These are phyloP conservation scores for Trametes coccinea DNA, from an alignment of 768 basidiomycete genomes.

Conservation along the genomic window DNA sequence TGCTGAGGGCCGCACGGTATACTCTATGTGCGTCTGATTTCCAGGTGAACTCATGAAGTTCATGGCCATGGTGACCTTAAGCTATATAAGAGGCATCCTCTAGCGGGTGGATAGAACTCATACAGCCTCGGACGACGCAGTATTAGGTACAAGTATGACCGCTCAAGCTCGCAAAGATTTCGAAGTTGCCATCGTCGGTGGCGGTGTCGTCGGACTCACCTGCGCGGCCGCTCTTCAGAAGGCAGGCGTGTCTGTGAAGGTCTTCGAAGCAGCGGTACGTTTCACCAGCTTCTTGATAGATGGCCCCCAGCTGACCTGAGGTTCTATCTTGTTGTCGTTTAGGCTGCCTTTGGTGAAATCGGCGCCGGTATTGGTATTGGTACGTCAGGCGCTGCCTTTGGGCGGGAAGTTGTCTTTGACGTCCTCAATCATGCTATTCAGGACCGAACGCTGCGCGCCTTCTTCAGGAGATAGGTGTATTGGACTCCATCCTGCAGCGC, in stretches of 20 bases:
- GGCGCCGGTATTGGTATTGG: constrained; percentile 58
- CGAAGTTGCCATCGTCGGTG: constrained; percentile 54
- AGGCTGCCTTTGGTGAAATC: constrained; percentile 52
- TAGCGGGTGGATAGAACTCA: too few relatives aligned
- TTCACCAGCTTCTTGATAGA: not conserved
- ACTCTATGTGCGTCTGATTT: too few relatives aligned
- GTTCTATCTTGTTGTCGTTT: not conserved
- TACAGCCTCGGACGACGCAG: too few relatives aligned
- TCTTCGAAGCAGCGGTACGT: constrained; percentile 54
- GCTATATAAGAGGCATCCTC: too few relatives aligned
- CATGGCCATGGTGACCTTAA: too few relatives aligned
- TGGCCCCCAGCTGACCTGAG: not conserved
- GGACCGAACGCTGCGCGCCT: constrained; percentile 51
- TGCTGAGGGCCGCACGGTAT: too few relatives aligned
- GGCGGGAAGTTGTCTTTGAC: not conserved
- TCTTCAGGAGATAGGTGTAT: constrained; percentile 44
- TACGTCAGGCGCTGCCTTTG: constrained; percentile 20
- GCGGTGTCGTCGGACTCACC: constrained; percentile 54
- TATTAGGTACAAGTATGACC: not conserved
- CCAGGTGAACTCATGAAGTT: too few relatives aligned
- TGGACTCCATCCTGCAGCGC: constrained; percentile 42
- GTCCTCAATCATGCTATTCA: not conserved
- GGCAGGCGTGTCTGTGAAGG: constrained; percentile 45
- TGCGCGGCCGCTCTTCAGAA: constrained; percentile 46
- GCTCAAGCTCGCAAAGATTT: constrained; percentile 28